phyloP scores from a whole-genome alignment of 768 basidiomycete genomes.

The Suillus paluster region DNA sequence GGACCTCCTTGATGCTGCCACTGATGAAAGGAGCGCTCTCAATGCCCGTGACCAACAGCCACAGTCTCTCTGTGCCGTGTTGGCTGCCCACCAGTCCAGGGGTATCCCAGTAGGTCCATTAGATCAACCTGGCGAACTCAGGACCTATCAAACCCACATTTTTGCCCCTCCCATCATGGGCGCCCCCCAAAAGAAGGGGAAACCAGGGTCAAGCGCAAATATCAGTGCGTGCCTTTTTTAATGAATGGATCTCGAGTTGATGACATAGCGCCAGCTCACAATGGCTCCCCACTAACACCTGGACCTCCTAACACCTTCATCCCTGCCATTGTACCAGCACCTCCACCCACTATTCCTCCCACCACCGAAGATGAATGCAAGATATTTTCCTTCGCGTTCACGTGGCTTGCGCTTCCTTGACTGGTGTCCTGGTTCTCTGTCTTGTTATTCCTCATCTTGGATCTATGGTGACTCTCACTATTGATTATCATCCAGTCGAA shows the following conservation, averaged over 20 bases:
- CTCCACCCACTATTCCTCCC: constrained; percentile 6
- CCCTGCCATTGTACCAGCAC: neutral
- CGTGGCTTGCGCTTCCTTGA: neutral
- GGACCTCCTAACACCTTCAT: constrained; percentile 13
- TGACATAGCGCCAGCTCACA: no score
- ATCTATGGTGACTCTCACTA: neutral
- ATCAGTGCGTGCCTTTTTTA: no score
- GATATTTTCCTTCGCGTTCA: neutral
- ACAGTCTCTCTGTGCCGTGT: constrained; percentile 31
- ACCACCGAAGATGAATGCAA: constrained; percentile 11
- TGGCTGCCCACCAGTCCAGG: constrained; percentile 37
- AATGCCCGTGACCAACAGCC: constrained; percentile 34
- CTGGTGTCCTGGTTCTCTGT: neutral
- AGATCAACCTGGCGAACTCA: no score
- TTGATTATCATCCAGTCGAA: neutral
- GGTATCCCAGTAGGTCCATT: constrained; percentile 34
- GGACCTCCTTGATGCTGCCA: constrained; percentile 51
- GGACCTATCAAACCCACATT: no score
- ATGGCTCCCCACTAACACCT: constrained; percentile 10
- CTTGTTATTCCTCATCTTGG: neutral
- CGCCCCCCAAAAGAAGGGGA: constrained; percentile 69
- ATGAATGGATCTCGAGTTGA: no score
- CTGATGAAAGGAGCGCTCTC: constrained; percentile 34
- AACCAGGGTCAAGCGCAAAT: constrained; percentile 39
- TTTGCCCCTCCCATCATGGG: constrained; percentile 77